These are phyloP conservation scores for Leccinum subtestaceum DNA, from an alignment of 768 basidiomycete genomes.

Conservation along the genomic window DNA sequence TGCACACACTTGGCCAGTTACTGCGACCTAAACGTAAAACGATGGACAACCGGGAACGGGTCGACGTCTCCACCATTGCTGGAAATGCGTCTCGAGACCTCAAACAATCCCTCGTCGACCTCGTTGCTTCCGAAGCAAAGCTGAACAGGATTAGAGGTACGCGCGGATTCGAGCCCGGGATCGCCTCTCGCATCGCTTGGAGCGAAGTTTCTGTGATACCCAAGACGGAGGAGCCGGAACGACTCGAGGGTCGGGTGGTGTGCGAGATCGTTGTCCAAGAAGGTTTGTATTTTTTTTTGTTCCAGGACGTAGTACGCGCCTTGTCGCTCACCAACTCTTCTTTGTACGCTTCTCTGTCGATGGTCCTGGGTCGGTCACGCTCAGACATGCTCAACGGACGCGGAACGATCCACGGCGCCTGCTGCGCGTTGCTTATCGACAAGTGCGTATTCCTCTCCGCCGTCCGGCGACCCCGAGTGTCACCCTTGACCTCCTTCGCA, in stretches of 20 bases:
- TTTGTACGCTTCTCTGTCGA: neutral
- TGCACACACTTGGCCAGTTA: neutral
- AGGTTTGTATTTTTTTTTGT: constrained; percentile 31
- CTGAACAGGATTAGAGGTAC: constrained; percentile 6
- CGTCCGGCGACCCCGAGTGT: neutral
- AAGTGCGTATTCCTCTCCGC: constrained; percentile 33
- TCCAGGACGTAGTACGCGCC: neutral
- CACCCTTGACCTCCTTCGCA: constrained; percentile 16
- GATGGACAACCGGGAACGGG: constrained; percentile 14
- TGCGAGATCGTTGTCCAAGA: constrained; percentile 41
- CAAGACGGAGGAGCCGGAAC: constrained; percentile 45
- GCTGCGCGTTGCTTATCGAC: constrained; percentile 53
- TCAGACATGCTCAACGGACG: constrained; percentile 54
- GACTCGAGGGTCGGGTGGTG: constrained; percentile 45
- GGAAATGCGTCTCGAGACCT: constrained; percentile 30
- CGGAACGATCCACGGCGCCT: constrained; percentile 53
- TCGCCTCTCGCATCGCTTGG: constrained; percentile 28
- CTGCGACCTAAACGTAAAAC: neutral
- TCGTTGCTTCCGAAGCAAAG: constrained; percentile 12
- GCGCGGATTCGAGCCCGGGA: constrained; percentile 23
- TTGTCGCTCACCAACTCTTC: neutral
- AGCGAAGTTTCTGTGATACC: constrained; percentile 42
- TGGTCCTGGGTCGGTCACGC: neutral
- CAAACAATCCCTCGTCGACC: constrained; percentile 27
- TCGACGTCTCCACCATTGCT: constrained; percentile 21